A percentile compares a stretch with the other conserved stretches of the same genome.
Conservation (phyloP, 177 flowering plant species). For the Telopea speciosissima region DNA sequence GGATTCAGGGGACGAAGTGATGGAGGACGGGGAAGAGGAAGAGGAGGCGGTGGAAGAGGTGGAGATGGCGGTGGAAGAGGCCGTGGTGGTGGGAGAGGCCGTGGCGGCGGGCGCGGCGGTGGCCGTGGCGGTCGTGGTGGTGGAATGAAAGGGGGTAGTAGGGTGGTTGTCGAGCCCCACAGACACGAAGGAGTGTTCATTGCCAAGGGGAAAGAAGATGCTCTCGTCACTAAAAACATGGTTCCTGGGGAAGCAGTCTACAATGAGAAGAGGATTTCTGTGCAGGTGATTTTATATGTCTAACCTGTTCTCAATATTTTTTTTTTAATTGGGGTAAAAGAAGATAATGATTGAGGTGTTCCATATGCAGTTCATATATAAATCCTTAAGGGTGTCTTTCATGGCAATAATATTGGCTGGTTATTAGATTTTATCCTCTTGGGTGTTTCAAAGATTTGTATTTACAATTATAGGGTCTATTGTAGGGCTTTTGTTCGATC, state of each 20-base stretch:
- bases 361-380: too few relatives aligned
- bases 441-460: not conserved
- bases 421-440: too few relatives aligned
- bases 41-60: constrained; percentile 33
- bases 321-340: too few relatives aligned
- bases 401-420: too few relatives aligned
- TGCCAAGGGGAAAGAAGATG: constrained; percentile 93
- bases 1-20: constrained; percentile 28
- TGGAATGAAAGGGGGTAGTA: constrained; percentile 92
- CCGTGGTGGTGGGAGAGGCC: constrained; percentile 27
- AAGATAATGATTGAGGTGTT: too few relatives aligned
- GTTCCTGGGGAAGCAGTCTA: constrained; percentile 90
- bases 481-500: not conserved
- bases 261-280: constrained; percentile 84
- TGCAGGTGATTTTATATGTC: constrained; percentile 45
- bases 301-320: not conserved
- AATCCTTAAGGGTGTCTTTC: too few relatives aligned
- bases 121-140: constrained; percentile 48
- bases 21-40: constrained; percentile 32
- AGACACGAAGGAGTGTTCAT: constrained; percentile 89
- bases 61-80: constrained; percentile 27
- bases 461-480: too few relatives aligned
- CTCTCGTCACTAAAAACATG: constrained; percentile 84
- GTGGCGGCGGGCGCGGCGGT: constrained; percentile 36
- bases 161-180: constrained; percentile 77